phyloP scores from a whole-genome alignment of 1,284 basidiomycete species.

The Somion occarium region DNA sequence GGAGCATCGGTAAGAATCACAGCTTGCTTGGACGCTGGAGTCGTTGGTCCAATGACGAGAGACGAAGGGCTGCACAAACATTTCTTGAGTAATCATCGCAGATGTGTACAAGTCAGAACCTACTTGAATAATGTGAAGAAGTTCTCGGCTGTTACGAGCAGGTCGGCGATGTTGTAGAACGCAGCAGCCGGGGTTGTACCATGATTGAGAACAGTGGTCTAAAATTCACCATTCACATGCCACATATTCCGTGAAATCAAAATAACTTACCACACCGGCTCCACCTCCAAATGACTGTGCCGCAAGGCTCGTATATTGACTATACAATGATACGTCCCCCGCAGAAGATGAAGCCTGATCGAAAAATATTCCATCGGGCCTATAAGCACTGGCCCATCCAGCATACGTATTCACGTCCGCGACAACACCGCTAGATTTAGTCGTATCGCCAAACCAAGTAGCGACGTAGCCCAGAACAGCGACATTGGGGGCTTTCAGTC shows the following conservation, averaged over 20 bases:
- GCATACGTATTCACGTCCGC: constrained; percentile 31
- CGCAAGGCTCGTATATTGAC: constrained; percentile 13
- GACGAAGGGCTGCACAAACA: constrained; percentile 12
- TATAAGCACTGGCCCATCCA: constrained; percentile 26
- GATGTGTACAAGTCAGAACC: not conserved
- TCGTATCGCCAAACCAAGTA: constrained; percentile 22
- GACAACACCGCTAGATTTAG: constrained; percentile 15
- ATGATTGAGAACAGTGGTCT: constrained; percentile 19
- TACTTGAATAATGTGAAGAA: constrained; percentile 21
- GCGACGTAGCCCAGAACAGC: constrained; percentile 32
- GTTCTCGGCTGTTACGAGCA: constrained; percentile 20
- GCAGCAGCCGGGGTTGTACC: constrained; percentile 13
- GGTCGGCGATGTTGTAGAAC: constrained; percentile 22
- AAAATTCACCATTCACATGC: not conserved
- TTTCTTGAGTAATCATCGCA: no score
- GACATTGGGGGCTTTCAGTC: constrained; percentile 26
- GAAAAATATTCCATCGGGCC: constrained; percentile 34
- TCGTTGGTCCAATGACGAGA: constrained; percentile 15
- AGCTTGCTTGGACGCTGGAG: constrained; percentile 22
- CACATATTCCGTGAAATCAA: not conserved
- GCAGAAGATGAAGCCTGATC: constrained; percentile 25
- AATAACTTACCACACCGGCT: constrained; percentile 12
- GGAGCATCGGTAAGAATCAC: constrained; percentile 23
- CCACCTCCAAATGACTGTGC: constrained; percentile 10
- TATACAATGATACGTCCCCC: constrained; percentile 15